Evolutionary conservation across 768 basidiomycete genomes (phyloP).

Genomic region (Sistotremastrum suecicum): DNA sequence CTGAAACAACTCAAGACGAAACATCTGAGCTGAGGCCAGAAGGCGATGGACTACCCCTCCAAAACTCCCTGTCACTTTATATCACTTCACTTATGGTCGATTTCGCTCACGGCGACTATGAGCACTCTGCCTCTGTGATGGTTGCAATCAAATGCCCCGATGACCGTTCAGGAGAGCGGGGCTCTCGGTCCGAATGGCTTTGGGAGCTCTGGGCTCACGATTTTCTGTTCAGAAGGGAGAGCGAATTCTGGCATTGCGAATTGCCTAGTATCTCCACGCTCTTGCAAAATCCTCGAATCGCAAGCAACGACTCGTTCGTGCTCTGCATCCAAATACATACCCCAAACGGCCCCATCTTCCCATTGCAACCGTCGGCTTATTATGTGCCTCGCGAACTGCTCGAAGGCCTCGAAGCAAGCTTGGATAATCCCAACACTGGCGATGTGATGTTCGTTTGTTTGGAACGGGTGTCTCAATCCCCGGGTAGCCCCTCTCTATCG

Average conservation of each 20-base stretch:
- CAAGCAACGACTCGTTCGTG: slow-evolving; percentile 51
- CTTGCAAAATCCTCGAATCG: slow-evolving; percentile 43
- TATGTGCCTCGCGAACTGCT: slow-evolving; percentile 54
- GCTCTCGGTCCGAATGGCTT: slow-evolving; percentile 54
- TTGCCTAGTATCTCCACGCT: slow-evolving; percentile 49
- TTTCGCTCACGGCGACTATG: slow-evolving; percentile 42
- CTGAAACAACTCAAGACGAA: neutral
- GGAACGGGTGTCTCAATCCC: slow-evolving; percentile 28
- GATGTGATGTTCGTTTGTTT: slow-evolving; percentile 67
- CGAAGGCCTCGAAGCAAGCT: slow-evolving; percentile 51
- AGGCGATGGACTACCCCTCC: slow-evolving; percentile 16
- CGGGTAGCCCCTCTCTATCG: slow-evolving; percentile 23
- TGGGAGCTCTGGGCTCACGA: slow-evolving; percentile 63
- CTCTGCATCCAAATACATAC: slow-evolving; percentile 65
- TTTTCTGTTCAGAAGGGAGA: slow-evolving; percentile 55
- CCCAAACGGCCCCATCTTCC: slow-evolving; percentile 38
- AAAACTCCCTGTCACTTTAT: slow-evolving; percentile 38
- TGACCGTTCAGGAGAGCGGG: slow-evolving; percentile 43
- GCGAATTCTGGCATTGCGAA: slow-evolving; percentile 61
- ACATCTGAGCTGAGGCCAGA: slow-evolving; percentile 1
- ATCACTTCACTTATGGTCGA: slow-evolving; percentile 55
- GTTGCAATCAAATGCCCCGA: slow-evolving; percentile 56
- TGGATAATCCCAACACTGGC: slow-evolving; percentile 66
- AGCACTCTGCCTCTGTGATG: slow-evolving; percentile 53
- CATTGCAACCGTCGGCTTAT: slow-evolving; percentile 49